These are phyloP conservation scores for Neophaeococcomyces mojaviensis DNA, from an alignment of 2,329 filamentous ascomycete species.

Conservation along the genomic window DNA sequence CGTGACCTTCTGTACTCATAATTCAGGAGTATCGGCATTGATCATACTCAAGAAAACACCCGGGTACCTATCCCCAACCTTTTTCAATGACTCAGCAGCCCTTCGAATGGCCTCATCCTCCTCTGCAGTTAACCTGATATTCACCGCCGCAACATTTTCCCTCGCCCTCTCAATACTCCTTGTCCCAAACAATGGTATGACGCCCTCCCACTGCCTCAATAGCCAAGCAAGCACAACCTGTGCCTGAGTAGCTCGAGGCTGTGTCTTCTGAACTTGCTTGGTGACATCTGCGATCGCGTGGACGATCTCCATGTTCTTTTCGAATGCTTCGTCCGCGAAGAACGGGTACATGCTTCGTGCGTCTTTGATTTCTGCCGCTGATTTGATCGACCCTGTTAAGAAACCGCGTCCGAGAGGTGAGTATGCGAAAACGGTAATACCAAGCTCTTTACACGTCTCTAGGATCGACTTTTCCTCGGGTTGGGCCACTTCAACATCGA, in stretches of 20 bases:
- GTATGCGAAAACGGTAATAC: slow-evolving; percentile 65
- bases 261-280: slow-evolving; percentile 42
- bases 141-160: slow-evolving; percentile 27
- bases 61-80: slow-evolving; percentile 14
- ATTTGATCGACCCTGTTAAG: slow-evolving; percentile 47
- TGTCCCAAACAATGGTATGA: slow-evolving; percentile 29
- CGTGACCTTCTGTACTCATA: no score
- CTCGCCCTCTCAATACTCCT: slow-evolving; percentile 22
- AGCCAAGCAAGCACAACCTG: slow-evolving; percentile 63
- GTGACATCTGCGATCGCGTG: slow-evolving; percentile 52
- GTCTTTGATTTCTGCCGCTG: slow-evolving; percentile 47
- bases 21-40: neutral
- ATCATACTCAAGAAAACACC: neutral
- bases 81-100: slow-evolving; percentile 17
- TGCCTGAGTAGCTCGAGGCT: slow-evolving; percentile 38
- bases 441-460: slow-evolving; percentile 44
- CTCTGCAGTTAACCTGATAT: slow-evolving; percentile 23
- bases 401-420: slow-evolving; percentile 59
- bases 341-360: slow-evolving; percentile 47
- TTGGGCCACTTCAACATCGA: slow-evolving; percentile 37
- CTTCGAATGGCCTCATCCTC: slow-evolving; percentile 26
- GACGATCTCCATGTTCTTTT: slow-evolving; percentile 57
- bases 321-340: slow-evolving; percentile 57
- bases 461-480: slow-evolving; percentile 30
- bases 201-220: slow-evolving; percentile 46